These are phyloP conservation scores for Lenzites betulinus DNA, from an alignment of 768 basidiomycete species.

Conservation along the genomic window DNA sequence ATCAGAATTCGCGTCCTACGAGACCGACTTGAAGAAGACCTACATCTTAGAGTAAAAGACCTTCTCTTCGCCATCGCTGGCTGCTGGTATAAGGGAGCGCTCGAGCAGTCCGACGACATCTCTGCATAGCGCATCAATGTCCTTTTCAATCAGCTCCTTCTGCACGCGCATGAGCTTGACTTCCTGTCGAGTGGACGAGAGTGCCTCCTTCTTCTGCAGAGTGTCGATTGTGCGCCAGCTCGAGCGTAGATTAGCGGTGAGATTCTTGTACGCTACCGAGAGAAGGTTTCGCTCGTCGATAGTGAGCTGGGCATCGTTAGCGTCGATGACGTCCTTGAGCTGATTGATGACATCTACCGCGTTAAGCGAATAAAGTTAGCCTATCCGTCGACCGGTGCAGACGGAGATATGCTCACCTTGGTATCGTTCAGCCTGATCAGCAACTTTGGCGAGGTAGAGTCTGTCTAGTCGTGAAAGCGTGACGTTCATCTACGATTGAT, in stretches of 20 bases:
- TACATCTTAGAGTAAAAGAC: slow-evolving; percentile 93
- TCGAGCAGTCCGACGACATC: slow-evolving; percentile 77
- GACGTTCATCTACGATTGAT: slow-evolving; percentile 10
- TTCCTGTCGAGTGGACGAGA: slow-evolving; percentile 53
- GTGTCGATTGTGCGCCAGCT: slow-evolving; percentile 84
- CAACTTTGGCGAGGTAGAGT: slow-evolving; percentile 73
- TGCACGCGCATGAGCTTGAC: slow-evolving; percentile 69
- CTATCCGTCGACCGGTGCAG: not conserved
- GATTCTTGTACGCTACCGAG: slow-evolving; percentile 89
- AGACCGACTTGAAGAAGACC: slow-evolving; percentile 25
- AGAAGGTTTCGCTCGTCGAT: slow-evolving; percentile 88
- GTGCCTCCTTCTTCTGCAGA: slow-evolving; percentile 68
- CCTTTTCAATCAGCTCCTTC: slow-evolving; percentile 73
- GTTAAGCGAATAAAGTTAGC: not conserved
- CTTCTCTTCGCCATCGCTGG: slow-evolving; percentile 75
- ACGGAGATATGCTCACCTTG: slow-evolving; percentile 54
- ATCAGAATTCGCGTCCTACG: slow-evolving; percentile 4
- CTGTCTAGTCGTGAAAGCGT: slow-evolving; percentile 38
- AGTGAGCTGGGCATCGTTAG: slow-evolving; percentile 67
- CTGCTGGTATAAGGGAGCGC: slow-evolving; percentile 54
- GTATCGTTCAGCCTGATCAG: slow-evolving; percentile 87
- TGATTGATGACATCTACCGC: slow-evolving; percentile 68
- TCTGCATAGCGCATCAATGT: slow-evolving; percentile 76
- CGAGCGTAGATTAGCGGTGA: slow-evolving; percentile 78
- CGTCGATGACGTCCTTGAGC: slow-evolving; percentile 73